phyloP scores from a whole-genome alignment of 2,329 filamentous ascomycete species.

The Colletotrichum sp. region DNA sequence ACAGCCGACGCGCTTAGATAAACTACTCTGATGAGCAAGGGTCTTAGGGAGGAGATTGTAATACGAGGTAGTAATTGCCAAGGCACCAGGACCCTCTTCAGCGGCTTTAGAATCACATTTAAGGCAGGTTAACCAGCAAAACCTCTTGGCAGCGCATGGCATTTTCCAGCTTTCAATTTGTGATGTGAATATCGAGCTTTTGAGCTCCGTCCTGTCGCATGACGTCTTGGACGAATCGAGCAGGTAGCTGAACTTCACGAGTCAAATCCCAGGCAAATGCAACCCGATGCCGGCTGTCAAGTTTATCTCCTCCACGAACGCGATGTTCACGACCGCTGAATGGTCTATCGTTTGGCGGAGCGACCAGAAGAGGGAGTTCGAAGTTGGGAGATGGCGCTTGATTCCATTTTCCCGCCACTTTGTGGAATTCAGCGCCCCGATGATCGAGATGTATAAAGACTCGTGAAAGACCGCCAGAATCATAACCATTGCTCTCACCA shows the following conservation, averaged over 20 bases:
- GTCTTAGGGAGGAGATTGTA: background rate
- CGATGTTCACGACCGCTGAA: background rate
- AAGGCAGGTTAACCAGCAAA: background rate
- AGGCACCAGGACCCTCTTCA: background rate
- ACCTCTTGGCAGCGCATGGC: background rate
- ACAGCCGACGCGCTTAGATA: background rate
- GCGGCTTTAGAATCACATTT: background rate
- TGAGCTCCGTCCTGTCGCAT: background rate
- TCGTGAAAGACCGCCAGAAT: conserved; percentile 18
- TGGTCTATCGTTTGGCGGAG: background rate
- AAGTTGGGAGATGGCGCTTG: background rate
- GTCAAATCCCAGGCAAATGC: background rate
- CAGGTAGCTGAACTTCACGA: background rate
- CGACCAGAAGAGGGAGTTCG: background rate
- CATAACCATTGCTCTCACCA: conserved; percentile 42
- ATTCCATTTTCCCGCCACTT: background rate
- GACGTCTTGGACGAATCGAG: background rate
- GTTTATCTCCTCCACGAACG: background rate
- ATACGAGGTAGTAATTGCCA: background rate
- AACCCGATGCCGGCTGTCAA: background rate
- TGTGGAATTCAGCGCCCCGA: background rate
- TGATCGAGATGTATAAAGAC: background rate
- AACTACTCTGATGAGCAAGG: background rate
- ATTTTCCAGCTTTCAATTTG: background rate
- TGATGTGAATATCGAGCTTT: background rate